phyloP scores from a whole-genome alignment of 106 monocot genomes.

The Dendrobium officinale region DNA sequence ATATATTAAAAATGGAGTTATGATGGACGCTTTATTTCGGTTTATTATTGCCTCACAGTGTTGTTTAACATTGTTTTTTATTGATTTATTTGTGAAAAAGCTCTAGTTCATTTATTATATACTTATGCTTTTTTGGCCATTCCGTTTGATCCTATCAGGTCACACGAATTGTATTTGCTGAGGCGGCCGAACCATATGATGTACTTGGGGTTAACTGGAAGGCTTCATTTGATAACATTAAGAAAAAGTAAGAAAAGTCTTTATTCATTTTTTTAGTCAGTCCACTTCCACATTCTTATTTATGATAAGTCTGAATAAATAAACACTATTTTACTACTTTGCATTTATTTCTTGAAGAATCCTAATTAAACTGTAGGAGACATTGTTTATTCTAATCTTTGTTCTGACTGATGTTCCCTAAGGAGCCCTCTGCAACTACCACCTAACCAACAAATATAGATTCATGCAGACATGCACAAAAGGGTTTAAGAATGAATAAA shows the following conservation, averaged over 20 bases:
- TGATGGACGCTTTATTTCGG: neutral
- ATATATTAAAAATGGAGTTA: no score
- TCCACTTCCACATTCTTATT: neutral
- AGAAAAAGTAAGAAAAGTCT: slow-evolving; percentile 56
- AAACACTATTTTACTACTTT: neutral
- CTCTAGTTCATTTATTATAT: neutral
- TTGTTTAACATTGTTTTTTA: no score
- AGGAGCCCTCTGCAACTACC: neutral
- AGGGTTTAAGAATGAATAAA: neutral
- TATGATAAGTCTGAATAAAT: neutral
- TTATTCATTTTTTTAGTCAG: neutral
- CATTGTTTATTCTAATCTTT: neutral
- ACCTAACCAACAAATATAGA: neutral
- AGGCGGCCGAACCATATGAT: slow-evolving; percentile 79
- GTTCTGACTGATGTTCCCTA: neutral
- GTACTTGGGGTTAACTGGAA: slow-evolving; percentile 91
- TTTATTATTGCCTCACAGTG: neutral
- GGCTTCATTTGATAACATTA: slow-evolving; percentile 78
- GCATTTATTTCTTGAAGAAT: neutral
- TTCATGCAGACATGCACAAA: neutral
- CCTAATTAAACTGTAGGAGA: neutral
- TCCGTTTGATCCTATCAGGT: slow-evolving; percentile 37
- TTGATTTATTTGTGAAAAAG: slow-evolving; percentile 5
- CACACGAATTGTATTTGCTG: slow-evolving; percentile 58
- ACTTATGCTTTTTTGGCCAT: neutral